A percentile compares a stretch with the other conserved stretches of the same genome.
These are phyloP conservation scores for Paxillus rubicundulus DNA, from an alignment of 768 basidiomycete species.

Conservation along the genomic window DNA sequence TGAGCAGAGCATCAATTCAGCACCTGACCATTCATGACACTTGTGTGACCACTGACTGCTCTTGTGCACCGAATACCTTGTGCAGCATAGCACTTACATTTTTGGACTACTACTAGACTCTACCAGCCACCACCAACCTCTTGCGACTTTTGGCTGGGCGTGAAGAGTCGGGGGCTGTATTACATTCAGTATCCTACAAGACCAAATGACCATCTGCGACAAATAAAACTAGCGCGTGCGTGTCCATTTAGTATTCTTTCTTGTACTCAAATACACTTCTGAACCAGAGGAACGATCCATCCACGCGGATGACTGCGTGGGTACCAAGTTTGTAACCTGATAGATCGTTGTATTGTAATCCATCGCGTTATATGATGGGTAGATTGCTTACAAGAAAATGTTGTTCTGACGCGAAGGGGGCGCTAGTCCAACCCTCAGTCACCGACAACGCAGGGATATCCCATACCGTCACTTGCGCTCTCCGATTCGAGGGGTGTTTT, in stretches of 20 bases:
- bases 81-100: too few species aligned
- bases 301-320: slow-evolving; percentile 70
- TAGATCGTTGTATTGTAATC: not conserved
- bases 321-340: slow-evolving; percentile 62
- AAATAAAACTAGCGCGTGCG: slow-evolving; percentile 17
- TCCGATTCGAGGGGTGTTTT: slow-evolving; percentile 51
- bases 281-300: slow-evolving; percentile 57
- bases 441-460: slow-evolving; percentile 56
- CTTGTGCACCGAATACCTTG: too few species aligned
- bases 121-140: too few species aligned
- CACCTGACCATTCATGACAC: too few species aligned
- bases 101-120: too few species aligned
- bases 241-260: slow-evolving; percentile 64
- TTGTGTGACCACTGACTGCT: too few species aligned
- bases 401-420: slow-evolving; percentile 59
- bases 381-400: slow-evolving; percentile 56
- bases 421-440: slow-evolving; percentile 49
- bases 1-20: too few species aligned
- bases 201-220: not conserved
- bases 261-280: slow-evolving; percentile 69
- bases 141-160: too few species aligned
- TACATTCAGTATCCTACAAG: too few species aligned
- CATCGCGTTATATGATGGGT: not conserved
- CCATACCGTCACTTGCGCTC: slow-evolving; percentile 82
- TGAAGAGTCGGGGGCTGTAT: too few species aligned